Percentiles rank a stretch among this genome's conserved stretches.
Evolutionary conservation across 2,329 filamentous ascomycete genomes (phyloP).

Genomic region (Pseudogymnoascus sp.): DNA sequence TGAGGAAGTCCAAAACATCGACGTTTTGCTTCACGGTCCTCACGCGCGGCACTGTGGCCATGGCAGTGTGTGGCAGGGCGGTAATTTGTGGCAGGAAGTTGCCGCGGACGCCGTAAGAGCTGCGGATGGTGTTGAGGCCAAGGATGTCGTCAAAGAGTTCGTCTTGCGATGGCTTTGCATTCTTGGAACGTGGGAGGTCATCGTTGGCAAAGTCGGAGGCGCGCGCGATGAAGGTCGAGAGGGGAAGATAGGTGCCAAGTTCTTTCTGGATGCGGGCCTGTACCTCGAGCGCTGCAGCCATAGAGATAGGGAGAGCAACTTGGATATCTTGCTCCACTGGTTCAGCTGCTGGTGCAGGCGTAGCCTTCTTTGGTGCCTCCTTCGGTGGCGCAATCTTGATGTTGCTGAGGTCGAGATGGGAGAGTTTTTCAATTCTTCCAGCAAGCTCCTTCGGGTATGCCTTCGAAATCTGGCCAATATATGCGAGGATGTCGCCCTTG

Average conservation of each 20-base stretch:
- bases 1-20: slow-evolving; percentile 80
- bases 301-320: slow-evolving; percentile 68
- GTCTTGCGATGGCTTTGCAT: slow-evolving; percentile 60
- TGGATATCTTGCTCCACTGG: slow-evolving; percentile 42
- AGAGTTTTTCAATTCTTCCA: slow-evolving; percentile 63
- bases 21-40: slow-evolving; percentile 36
- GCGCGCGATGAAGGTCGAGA: slow-evolving; percentile 80
- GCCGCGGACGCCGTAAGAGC: slow-evolving; percentile 51
- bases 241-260: slow-evolving; percentile 71
- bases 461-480: slow-evolving; percentile 69
- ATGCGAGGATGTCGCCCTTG: slow-evolving; percentile 92
- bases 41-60: slow-evolving; percentile 28
- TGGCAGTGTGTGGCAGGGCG: slow-evolving; percentile 43
- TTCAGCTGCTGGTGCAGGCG: slow-evolving; percentile 33
- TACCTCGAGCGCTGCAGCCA: slow-evolving; percentile 69
- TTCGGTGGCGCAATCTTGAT: slow-evolving; percentile 64
- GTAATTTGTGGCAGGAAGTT: slow-evolving; percentile 66
- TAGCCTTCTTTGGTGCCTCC: slow-evolving; percentile 31
- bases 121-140: slow-evolving; percentile 50
- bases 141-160: slow-evolving; percentile 88
- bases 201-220: slow-evolving; percentile 85
- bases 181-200: slow-evolving; percentile 62
- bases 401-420: slow-evolving; percentile 88
- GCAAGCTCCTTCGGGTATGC: slow-evolving; percentile 66
- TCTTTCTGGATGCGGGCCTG: slow-evolving; percentile 73